Evolutionary conservation across 1,139 yeast genomes (phyloP).

Genomic region (Pneumocystis murina): DNA sequence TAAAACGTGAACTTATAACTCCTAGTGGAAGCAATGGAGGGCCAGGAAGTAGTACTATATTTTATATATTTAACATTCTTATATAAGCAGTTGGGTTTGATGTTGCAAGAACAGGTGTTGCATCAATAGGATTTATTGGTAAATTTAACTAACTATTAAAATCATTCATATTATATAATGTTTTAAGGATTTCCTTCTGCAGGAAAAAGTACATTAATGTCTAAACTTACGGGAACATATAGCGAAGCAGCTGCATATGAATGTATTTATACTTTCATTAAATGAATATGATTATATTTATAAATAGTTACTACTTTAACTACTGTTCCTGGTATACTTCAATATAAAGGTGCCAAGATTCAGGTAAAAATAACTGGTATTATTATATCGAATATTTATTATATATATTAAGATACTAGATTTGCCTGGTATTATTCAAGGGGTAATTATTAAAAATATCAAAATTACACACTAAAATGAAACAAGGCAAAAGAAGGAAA

Average conservation of each 20-base stretch:
- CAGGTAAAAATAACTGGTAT: constrained; percentile 29
- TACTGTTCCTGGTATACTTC: constrained; percentile 91
- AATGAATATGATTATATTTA: constrained; percentile 4
- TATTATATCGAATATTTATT: neutral
- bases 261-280: neutral
- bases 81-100: constrained; percentile 55
- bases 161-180: neutral
- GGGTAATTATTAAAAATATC: constrained; percentile 87
- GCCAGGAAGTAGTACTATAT: constrained; percentile 48
- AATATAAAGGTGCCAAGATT: constrained; percentile 90
- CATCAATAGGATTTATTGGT: constrained; percentile 93
- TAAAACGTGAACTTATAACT: constrained; percentile 77
- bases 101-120: constrained; percentile 95
- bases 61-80: neutral
- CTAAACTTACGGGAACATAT: constrained; percentile 84
- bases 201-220: constrained; percentile 42
- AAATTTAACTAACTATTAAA: constrained; percentile 93
- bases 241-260: constrained; percentile 76
- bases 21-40: constrained; percentile 73
- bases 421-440: constrained; percentile 96
- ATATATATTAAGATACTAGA: constrained; percentile 47
- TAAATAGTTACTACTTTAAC: constrained; percentile 95
- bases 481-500: neutral
- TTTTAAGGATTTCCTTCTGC: constrained; percentile 2
- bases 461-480: neutral